Percentiles rank a stretch among this genome's conserved stretches.
These are phyloP conservation scores for Penicillium cinerascens DNA, from an alignment of 495 filamentous ascomycete species.

Conservation along the genomic window DNA sequence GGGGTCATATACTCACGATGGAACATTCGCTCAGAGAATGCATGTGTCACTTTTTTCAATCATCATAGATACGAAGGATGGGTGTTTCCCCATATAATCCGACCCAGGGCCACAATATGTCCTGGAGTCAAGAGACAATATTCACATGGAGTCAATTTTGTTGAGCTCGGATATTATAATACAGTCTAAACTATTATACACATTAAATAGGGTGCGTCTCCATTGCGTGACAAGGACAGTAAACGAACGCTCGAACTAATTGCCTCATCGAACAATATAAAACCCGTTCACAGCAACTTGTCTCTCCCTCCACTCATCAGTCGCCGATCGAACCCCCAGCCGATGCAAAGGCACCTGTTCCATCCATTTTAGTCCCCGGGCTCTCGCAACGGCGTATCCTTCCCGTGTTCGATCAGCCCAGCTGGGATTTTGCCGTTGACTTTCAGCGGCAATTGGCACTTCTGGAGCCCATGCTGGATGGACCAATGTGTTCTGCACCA, in stretches of 20 bases:
- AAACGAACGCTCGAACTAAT: not conserved
- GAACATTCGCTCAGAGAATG: not conserved
- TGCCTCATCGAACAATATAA: slow-evolving; percentile 34
- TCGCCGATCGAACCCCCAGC: slow-evolving; percentile 50
- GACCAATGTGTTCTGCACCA: slow-evolving; percentile 48
- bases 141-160: not conserved
- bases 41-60: not conserved
- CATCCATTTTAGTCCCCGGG: slow-evolving; percentile 46
- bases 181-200: slow-evolving; percentile 3
- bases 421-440: slow-evolving; percentile 23
- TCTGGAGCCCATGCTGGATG: slow-evolving; percentile 54
- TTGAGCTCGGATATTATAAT: not conserved
- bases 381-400: slow-evolving; percentile 35
- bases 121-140: not conserved
- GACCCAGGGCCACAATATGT: no score
- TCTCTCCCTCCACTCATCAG: slow-evolving; percentile 47
- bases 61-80: no score
- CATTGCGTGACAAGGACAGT: not conserved
- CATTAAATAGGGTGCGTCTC: not conserved
- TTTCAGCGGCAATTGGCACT: not conserved
- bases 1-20: not conserved
- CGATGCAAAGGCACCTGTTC: slow-evolving; percentile 53
- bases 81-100: not conserved
- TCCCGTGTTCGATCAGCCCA: slow-evolving; percentile 32
- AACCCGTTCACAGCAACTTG: slow-evolving; percentile 36